phyloP scores from a whole-genome alignment of 805 yeast genomes.

The Metschnikowia peoriensis region DNA sequence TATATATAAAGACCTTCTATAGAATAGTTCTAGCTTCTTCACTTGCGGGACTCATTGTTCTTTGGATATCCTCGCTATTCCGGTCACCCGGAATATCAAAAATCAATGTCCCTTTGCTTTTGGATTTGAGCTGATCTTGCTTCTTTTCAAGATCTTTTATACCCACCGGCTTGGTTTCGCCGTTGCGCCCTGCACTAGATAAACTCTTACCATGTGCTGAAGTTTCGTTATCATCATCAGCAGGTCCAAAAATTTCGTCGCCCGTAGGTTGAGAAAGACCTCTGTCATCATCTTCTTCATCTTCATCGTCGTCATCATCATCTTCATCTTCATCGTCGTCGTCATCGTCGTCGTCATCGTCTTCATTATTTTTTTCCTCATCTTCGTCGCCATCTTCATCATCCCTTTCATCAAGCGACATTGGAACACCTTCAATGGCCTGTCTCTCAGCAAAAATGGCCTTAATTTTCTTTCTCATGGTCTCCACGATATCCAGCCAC shows the following conservation, averaged over 20 bases:
- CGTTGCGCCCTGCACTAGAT: neutral
- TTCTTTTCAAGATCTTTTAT: neutral
- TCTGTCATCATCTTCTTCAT: slow-evolving; percentile 36
- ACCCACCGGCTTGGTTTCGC: neutral
- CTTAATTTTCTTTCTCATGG: slow-evolving; percentile 34
- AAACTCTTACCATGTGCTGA: neutral
- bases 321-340: slow-evolving; percentile 38
- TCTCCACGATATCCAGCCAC: slow-evolving; percentile 46
- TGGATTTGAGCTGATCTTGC: slow-evolving; percentile 3
- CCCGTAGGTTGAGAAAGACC: neutral
- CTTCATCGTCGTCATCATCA: slow-evolving; percentile 39
- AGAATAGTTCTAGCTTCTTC: slow-evolving; percentile 18
- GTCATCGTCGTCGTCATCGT: slow-evolving; percentile 31
- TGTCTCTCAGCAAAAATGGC: slow-evolving; percentile 26
- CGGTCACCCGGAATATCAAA: slow-evolving; percentile 1
- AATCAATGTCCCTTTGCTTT: neutral
- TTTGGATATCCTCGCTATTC: slow-evolving; percentile 9
- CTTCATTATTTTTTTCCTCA: slow-evolving; percentile 36
- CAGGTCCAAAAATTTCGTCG: slow-evolving; percentile 7
- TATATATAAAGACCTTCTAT: slow-evolving; percentile 1
- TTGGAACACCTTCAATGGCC: slow-evolving; percentile 7
- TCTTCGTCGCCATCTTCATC: slow-evolving; percentile 29
- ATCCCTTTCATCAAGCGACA: slow-evolving; percentile 16
- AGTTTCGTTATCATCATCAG: neutral
- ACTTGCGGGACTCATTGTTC: slow-evolving; percentile 15